Percentiles rank a stretch among this genome's conserved stretches.
These are phyloP conservation scores for Saturnispora hagleri DNA, from an alignment of 805 yeast species.

Conservation along the genomic window DNA sequence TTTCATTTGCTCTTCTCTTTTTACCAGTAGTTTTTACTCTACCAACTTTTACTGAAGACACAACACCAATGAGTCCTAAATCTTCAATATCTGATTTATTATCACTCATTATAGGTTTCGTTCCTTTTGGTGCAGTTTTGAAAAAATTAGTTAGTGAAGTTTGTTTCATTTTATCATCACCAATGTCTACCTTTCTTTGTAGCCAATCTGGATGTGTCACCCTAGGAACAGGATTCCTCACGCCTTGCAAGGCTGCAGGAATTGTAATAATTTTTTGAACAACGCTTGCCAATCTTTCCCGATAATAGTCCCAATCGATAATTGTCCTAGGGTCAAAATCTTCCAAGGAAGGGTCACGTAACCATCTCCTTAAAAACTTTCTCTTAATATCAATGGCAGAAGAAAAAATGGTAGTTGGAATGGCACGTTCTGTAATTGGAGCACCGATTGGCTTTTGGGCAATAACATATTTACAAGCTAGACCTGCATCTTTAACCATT, in stretches of 20 bases:
- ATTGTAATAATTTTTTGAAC: constrained; percentile 91
- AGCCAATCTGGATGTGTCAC: constrained; percentile 95
- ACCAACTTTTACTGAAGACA: constrained; percentile 30
- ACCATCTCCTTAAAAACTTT: constrained; percentile 76
- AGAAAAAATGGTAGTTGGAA: constrained; percentile 92
- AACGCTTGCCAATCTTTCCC: constrained; percentile 84
- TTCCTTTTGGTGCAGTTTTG: constrained; percentile 30
- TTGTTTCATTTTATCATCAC: constrained; percentile 66
- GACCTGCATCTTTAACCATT: constrained; percentile 93
- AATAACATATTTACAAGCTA: constrained; percentile 90
- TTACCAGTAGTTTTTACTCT: constrained; percentile 34
- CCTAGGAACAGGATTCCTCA: constrained; percentile 88
- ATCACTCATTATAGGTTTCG: constrained; percentile 27
- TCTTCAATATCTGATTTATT: constrained; percentile 62
- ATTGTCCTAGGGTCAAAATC: constrained; percentile 82
- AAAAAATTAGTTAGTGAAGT: constrained; percentile 54
- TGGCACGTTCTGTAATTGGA: constrained; percentile 92
- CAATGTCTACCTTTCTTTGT: constrained; percentile 46
- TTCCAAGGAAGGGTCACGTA: constrained; percentile 64
- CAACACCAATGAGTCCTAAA: constrained; percentile 33
- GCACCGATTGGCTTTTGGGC: constrained; percentile 74
- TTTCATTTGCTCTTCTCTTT: constrained; percentile 32
- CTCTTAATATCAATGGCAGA: constrained; percentile 66
- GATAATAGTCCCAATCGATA: constrained; percentile 89
- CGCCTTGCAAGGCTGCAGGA: constrained; percentile 91